These are phyloP conservation scores for Posidonia australis DNA, from an alignment of 106 monocot species.

Conservation along the genomic window DNA sequence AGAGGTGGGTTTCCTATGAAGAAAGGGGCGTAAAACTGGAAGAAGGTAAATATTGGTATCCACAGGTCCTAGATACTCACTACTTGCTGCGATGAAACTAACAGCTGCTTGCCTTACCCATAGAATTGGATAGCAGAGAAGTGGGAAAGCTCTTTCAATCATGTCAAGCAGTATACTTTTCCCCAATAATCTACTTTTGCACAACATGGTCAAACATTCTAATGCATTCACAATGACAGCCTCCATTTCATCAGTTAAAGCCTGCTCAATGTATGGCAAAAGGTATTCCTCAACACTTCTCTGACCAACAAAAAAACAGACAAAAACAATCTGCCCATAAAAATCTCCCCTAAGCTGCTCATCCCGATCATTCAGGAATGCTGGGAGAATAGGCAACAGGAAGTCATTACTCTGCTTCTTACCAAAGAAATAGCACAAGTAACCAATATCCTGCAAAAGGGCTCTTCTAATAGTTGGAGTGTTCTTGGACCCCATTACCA, in stretches of 20 bases:
- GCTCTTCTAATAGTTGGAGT: conserved; percentile 92
- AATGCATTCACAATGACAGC: conserved; percentile 83
- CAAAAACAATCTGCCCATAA: conserved; percentile 76
- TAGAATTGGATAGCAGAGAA: conserved; percentile 77
- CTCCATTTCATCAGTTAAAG: conserved; percentile 72
- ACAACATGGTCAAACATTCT: conserved; percentile 82
- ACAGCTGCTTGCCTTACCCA: conserved; percentile 79
- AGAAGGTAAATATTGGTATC: conserved; percentile 85
- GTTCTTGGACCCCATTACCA: conserved; percentile 90
- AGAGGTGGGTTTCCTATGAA: conserved; percentile 71
- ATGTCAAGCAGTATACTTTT: conserved; percentile 72
- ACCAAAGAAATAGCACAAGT: conserved; percentile 90
- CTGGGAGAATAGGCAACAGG: conserved; percentile 88
- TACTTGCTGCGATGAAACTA: conserved; percentile 68
- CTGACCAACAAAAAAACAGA: conserved; percentile 90
- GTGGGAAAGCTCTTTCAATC: conserved; percentile 72
- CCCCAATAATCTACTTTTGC: conserved; percentile 57
- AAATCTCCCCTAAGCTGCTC: conserved; percentile 80
- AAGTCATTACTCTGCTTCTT: conserved; percentile 88
- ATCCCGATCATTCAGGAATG: conserved; percentile 93
- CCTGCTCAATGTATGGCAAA: conserved; percentile 91
- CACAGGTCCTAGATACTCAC: conserved; percentile 66
- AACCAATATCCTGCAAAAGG: conserved; percentile 68
- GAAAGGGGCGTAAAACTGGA: conserved; percentile 63
- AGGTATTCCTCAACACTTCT: conserved; percentile 93